These are phyloP conservation scores for Kodamaea fukazawae DNA, from an alignment of 805 yeast species.

Conservation along the genomic window DNA sequence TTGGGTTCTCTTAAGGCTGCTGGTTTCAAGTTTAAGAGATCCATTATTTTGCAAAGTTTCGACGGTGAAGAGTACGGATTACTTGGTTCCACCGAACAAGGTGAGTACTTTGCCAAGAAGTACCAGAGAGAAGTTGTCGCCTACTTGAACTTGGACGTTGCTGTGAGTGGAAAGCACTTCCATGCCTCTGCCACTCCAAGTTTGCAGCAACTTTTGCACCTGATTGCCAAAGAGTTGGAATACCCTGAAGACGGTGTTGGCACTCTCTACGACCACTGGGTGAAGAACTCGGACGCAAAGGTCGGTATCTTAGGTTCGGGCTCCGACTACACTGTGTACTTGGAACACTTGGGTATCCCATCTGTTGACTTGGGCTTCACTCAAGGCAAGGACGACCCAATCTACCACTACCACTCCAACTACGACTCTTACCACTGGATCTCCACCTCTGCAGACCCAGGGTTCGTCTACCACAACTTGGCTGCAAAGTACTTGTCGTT, in stretches of 20 bases:
- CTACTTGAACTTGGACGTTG: constrained; percentile 51
- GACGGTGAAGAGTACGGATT: constrained; percentile 52
- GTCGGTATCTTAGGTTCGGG: constrained; percentile 47
- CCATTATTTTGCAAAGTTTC: constrained; percentile 37
- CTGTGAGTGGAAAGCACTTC: constrained; percentile 52
- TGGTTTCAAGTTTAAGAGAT: constrained; percentile 39
- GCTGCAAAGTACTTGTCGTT: constrained; percentile 61
- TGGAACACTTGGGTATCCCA: constrained; percentile 66
- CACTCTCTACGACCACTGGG: constrained; percentile 50
- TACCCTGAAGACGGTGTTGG: constrained; percentile 38
- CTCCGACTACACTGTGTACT: constrained; percentile 58
- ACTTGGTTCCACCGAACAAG: constrained; percentile 56
- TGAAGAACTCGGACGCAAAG: constrained; percentile 26
- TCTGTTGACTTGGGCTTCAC: constrained; percentile 49
- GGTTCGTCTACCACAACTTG: constrained; percentile 51
- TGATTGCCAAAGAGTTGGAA: constrained; percentile 47
- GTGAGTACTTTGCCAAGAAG: constrained; percentile 43
- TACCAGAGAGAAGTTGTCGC: constrained; percentile 46
- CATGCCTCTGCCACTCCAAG: constrained; percentile 55
- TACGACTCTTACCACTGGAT: constrained; percentile 61
- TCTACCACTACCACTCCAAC: constrained; percentile 56
- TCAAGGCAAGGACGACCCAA: constrained; percentile 41
- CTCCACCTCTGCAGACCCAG: constrained; percentile 49
- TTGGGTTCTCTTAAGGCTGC: constrained; percentile 34
- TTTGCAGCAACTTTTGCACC: constrained; percentile 42